phyloP scores from a whole-genome alignment of 2,329 filamentous ascomycete species.

The Lasiodiplodia gonubiensis region DNA sequence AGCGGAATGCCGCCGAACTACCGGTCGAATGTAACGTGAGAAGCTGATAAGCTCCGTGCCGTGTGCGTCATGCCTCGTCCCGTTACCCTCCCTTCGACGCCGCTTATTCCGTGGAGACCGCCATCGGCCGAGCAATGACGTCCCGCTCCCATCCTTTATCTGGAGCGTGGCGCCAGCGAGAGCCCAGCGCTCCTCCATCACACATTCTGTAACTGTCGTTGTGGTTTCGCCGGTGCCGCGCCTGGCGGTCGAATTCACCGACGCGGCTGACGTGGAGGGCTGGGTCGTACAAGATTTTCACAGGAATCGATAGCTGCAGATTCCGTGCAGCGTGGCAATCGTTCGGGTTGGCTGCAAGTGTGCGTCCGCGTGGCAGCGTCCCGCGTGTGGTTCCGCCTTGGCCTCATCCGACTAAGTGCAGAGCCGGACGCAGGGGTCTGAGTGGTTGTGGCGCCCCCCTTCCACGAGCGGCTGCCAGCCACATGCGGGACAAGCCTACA shows the following conservation, averaged over 20 bases:
- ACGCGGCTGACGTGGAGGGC: neutral
- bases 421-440: neutral
- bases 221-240: neutral
- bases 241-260: neutral
- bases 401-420: neutral
- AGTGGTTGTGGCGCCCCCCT: neutral
- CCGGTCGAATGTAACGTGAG: no score
- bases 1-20: no score
- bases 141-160: no score
- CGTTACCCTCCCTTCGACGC: no score
- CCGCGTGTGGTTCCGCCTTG: neutral
- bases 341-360: neutral
- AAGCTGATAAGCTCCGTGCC: no score
- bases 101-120: no score
- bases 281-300: neutral
- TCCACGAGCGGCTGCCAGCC: neutral
- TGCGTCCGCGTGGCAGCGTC: neutral
- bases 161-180: no score
- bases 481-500: neutral
- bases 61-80: no score
- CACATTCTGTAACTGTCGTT: neutral
- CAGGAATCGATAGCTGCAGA: neutral
- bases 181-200: neutral
- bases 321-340: neutral
- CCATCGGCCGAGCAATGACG: no score